Percentiles rank a stretch among this genome's conserved stretches.
Evolutionary conservation across 495 filamentous ascomycete genomes (phyloP).

Genomic region (Aspergillus mulundensis): DNA sequence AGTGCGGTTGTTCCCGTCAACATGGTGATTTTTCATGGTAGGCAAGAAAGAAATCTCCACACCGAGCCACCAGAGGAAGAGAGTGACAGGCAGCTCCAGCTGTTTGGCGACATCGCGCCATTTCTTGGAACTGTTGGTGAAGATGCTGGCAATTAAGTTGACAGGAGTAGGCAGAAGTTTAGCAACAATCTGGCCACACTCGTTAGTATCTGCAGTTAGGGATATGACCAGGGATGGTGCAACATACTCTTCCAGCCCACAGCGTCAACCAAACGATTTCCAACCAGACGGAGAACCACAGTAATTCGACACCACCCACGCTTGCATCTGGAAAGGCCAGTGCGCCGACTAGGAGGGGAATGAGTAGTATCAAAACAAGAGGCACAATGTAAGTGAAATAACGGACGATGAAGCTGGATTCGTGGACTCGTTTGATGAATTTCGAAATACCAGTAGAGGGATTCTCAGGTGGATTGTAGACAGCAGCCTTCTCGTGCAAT

Average conservation of each 20-base stretch:
- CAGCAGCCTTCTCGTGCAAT: slow-evolving; percentile 63
- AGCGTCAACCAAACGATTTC: slow-evolving; percentile 90
- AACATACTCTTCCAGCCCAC: slow-evolving; percentile 69
- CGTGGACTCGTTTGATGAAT: slow-evolving; percentile 63
- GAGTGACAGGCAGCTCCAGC: slow-evolving; percentile 76
- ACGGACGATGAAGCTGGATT: slow-evolving; percentile 72
- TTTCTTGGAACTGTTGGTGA: slow-evolving; percentile 88
- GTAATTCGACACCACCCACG: slow-evolving; percentile 70
- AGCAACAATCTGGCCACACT: slow-evolving; percentile 57
- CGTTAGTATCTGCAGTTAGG: background rate
- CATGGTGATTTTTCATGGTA: slow-evolving; percentile 69
- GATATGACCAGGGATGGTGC: background rate
- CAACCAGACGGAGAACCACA: slow-evolving; percentile 95
- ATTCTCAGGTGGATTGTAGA: slow-evolving; percentile 66
- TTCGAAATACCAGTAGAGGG: slow-evolving; percentile 58
- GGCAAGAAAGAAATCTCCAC: slow-evolving; percentile 63
- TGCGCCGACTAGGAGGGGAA: slow-evolving; percentile 76
- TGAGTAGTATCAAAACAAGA: slow-evolving; percentile 64
- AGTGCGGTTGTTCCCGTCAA: slow-evolving; percentile 49
- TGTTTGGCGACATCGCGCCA: slow-evolving; percentile 88
- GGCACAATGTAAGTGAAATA: slow-evolving; percentile 88
- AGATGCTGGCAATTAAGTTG: slow-evolving; percentile 63
- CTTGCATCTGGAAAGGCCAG: slow-evolving; percentile 60
- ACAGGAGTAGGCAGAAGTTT: slow-evolving; percentile 68
- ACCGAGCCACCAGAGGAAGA: slow-evolving; percentile 92